Evolutionary conservation across 345 rosid genomes (phyloP).

Genomic region (Salix koriyanagi): DNA sequence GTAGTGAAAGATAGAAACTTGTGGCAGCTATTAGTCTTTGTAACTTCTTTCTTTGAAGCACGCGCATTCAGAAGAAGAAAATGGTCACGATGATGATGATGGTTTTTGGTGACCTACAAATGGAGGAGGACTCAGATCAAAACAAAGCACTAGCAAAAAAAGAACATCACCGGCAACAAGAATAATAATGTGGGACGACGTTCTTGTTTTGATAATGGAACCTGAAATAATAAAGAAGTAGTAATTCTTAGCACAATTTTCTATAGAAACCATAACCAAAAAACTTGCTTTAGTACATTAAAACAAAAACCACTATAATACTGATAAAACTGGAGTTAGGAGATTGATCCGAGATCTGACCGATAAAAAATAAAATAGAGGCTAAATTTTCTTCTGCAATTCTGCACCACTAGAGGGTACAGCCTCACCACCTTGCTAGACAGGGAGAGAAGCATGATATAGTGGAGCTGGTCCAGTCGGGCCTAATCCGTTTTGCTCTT

Average conservation of each 20-base stretch:
- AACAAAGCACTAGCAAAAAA: background rate
- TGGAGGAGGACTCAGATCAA: background rate
- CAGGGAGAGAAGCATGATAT: too few relatives aligned
- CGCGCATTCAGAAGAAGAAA: conserved; percentile 28
- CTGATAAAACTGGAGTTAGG: too few relatives aligned
- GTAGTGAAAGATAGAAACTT: background rate
- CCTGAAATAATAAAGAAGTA: background rate
- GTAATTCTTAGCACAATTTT: background rate
- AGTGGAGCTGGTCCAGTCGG: too few relatives aligned
- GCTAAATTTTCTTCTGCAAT: too few relatives aligned
- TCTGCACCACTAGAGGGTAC: too few relatives aligned
- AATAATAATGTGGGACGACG: background rate
- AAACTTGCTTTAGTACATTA: too few relatives aligned
- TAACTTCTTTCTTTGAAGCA: conserved; percentile 23
- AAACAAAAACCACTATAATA: too few relatives aligned
- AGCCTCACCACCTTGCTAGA: too few relatives aligned
- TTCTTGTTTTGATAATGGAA: background rate
- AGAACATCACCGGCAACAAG: background rate
- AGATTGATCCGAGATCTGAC: too few relatives aligned
- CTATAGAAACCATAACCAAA: too few relatives aligned
- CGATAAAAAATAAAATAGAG: too few relatives aligned
- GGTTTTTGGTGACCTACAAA: conserved; percentile 19
- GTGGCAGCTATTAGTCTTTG: background rate
- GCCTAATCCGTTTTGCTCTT: too few relatives aligned
- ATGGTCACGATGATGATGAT: conserved; percentile 12